phyloP scores from a whole-genome alignment of 148 eudicot genomes.

The Amaranthus cruentus region DNA sequence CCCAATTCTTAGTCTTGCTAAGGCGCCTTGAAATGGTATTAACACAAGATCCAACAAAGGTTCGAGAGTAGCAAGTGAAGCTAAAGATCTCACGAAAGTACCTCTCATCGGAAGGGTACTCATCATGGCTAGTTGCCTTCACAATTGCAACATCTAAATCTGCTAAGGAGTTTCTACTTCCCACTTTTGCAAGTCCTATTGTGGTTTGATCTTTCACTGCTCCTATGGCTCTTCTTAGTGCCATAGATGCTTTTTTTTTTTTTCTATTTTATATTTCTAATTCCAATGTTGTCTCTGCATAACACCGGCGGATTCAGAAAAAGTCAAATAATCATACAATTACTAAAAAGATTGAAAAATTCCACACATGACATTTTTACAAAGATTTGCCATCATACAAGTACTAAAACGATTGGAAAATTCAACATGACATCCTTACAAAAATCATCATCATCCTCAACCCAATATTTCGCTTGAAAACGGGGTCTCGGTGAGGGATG shows the following conservation, averaged over 20 bases:
- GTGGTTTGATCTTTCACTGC: slow-evolving; percentile 89
- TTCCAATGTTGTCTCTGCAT: background rate
- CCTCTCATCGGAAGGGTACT: slow-evolving; percentile 70
- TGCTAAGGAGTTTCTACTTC: slow-evolving; percentile 47
- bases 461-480: too few species aligned
- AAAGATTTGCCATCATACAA: too few species aligned
- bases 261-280: background rate
- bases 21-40: slow-evolving; percentile 56
- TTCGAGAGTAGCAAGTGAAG: slow-evolving; percentile 58
- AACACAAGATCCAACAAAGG: slow-evolving; percentile 51
- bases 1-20: slow-evolving; percentile 76
- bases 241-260: slow-evolving; percentile 17
- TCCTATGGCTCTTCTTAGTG: slow-evolving; percentile 74
- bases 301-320: too few species aligned
- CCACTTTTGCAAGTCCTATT: slow-evolving; percentile 76
- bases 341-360: background rate
- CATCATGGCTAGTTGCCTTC: slow-evolving; percentile 81
- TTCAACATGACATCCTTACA: too few species aligned
- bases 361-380: too few species aligned
- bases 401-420: too few species aligned
- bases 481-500: too few species aligned
- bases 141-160: slow-evolving; percentile 87
- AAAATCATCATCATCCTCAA: too few species aligned
- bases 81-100: slow-evolving; percentile 61
- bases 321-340: background rate